Evolutionary conservation across 805 yeast species (phyloP), one percentile per base, ranked within the genome.

Genomic region (Clavispora asparagi): DNA sequence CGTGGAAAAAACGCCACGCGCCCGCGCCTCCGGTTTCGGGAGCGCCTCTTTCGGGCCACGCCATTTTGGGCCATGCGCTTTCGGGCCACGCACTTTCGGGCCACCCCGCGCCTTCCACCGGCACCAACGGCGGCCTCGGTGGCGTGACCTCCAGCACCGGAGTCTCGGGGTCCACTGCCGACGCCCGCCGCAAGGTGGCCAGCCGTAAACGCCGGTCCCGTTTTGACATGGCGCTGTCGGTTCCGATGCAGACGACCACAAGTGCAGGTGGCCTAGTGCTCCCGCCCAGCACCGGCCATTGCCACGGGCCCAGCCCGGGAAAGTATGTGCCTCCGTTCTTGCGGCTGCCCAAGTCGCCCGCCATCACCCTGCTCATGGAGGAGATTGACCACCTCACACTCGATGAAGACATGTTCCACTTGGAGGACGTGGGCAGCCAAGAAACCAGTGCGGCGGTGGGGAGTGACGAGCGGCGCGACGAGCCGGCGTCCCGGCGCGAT

Each of bases 261-360:
- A 33, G 37, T 7, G 25, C 37, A 23, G 37, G 36, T 25, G 25
- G 25, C 9, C 6, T 33, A 9, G 13, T 16, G 37, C 36, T 38
- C 39, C 43, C 28, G 12, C n/a, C 12, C 47, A 7, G 42, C 52
- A 19, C 40, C 25, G n/a, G 23, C 43, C 5, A 37, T n/a, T 11
- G 38, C 44, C 35, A 31, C 30, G 37, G 37, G 23, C 37, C 37
- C 25, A 41, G 48, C 28, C 48, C 41, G 12, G 72, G 71, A 14
- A 70, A 70, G 49, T 71, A 71, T 47, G 55, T 68, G 26, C 77
- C 77, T 14, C 76, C 77, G 23, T 67, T 60, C 46, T 60, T 71
- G 56, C 57, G 77, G 45, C 68, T 73, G 3, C 75, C 75, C 1
- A 63, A 59, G 49, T 67, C 74, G 4, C 70, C 73, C 2, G 60